Evolutionary conservation across 78 protist genomes (phyloP).

Genomic region (Chrysochromulina tobinii): DNA sequence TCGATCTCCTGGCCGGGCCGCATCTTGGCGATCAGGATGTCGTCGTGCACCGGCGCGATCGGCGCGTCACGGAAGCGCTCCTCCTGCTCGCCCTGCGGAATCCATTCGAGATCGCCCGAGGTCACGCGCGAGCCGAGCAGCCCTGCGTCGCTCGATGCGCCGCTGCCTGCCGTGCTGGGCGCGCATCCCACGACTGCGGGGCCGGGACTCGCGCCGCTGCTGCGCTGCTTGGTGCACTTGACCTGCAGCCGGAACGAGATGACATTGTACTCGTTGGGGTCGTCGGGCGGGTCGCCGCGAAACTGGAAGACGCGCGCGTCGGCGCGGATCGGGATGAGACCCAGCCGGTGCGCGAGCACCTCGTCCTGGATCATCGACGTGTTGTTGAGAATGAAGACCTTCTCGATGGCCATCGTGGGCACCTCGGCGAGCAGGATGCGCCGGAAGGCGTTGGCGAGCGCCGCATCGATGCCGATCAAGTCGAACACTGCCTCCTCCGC

Average conservation of each 20-base stretch:
- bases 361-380: conserved; percentile 92
- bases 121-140: no score
- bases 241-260: not conserved
- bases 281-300: not conserved
- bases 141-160: no score
- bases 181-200: no score
- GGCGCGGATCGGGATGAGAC: conserved; percentile 82
- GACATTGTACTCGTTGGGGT: not conserved
- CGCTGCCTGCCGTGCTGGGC: no score
- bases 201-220: not conserved
- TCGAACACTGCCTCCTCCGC: conserved; percentile 71
- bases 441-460: conserved; percentile 92
- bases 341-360: conserved; percentile 74
- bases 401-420: conserved; percentile 94
- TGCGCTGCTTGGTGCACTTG: not conserved
- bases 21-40: conserved; percentile 85
- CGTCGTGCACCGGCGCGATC: conserved; percentile 76
- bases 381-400: conserved; percentile 78
- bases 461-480: conserved; percentile 80
- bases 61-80: conserved; percentile 54
- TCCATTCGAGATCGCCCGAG: conserved; percentile 75
- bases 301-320: conserved; percentile 72
- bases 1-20: conserved; percentile 79
- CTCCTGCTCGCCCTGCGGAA: conserved; percentile 80
- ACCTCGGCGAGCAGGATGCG: conserved; percentile 87